These are phyloP conservation scores for Zygoascus biomembranicola DNA, from an alignment of 805 yeast genomes.

Conservation along the genomic window DNA sequence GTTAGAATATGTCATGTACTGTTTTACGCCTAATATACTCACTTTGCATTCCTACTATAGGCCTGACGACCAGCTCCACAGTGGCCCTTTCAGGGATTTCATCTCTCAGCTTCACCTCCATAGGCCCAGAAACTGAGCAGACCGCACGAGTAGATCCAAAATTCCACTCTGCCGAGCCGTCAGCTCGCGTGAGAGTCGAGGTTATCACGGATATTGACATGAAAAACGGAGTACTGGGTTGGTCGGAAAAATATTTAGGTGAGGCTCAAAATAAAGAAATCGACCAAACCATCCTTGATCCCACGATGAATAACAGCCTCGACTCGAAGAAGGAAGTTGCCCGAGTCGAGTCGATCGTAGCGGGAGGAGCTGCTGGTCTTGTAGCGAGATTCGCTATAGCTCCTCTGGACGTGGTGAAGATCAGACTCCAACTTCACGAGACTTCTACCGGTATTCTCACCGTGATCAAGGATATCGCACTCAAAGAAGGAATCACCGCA, in stretches of 20 bases:
- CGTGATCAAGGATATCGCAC: slow-evolving; percentile 37
- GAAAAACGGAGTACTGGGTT: background rate
- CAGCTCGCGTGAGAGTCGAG: slow-evolving; percentile 46
- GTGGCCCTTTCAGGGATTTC: slow-evolving; percentile 75
- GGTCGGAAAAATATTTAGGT: background rate
- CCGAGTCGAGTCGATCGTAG: slow-evolving; percentile 45
- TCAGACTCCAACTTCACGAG: slow-evolving; percentile 58
- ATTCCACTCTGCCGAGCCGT: slow-evolving; percentile 65
- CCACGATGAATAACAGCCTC: slow-evolving; percentile 1
- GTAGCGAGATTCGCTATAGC: slow-evolving; percentile 57
- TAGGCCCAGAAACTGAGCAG: slow-evolving; percentile 83
- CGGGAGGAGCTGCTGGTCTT: slow-evolving; percentile 68
- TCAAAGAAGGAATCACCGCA: slow-evolving; percentile 62
- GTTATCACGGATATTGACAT: background rate
- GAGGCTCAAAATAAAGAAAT: background rate
- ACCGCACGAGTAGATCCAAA: slow-evolving; percentile 50
- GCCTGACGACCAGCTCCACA: slow-evolving; percentile 70
- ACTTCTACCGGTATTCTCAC: background rate
- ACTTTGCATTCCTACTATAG: slow-evolving; percentile 65
- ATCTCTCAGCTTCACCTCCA: slow-evolving; percentile 74
- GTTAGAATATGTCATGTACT: slow-evolving; percentile 10
- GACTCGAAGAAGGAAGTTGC: slow-evolving; percentile 42
- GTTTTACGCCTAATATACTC: slow-evolving; percentile 2
- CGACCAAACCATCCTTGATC: background rate
- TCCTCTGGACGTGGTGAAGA: slow-evolving; percentile 77